Evolutionary conservation across 805 yeast species (phyloP).

Genomic region (Sugiyamaella smithiae): DNA sequence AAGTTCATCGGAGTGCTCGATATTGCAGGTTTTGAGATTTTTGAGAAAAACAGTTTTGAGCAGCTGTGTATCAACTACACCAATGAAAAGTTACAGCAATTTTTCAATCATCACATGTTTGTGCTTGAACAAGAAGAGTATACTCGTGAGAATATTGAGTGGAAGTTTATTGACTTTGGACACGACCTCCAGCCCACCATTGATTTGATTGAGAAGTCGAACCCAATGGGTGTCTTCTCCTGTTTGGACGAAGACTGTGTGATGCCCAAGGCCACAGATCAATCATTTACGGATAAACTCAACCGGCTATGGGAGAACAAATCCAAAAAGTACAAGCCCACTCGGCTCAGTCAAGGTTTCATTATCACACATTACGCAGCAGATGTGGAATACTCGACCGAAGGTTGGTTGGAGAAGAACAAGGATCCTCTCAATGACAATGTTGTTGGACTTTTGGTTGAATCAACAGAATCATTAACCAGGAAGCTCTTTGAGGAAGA

Average conservation of each 20-base stretch:
- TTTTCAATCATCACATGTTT: conserved; percentile 91
- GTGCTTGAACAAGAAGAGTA: conserved; percentile 98
- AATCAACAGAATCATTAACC: conserved; percentile 58
- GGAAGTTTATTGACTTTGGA: conserved; percentile 94
- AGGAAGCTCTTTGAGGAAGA: conserved; percentile 48
- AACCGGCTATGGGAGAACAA: conserved; percentile 58
- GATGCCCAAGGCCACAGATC: conserved; percentile 85
- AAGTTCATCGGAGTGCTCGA: conserved; percentile 82
- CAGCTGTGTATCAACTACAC: conserved; percentile 83
- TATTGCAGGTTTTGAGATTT: conserved; percentile 96
- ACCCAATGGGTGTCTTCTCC: conserved; percentile 79
- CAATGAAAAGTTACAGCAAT: conserved; percentile 87
- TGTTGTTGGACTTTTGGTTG: conserved; percentile 56
- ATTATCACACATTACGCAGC: conserved; percentile 93
- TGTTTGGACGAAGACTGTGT: conserved; percentile 93
- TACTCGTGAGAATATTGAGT: conserved; percentile 86
- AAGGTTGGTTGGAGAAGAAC: conserved; percentile 92
- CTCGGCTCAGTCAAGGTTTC: conserved; percentile 74
- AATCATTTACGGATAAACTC: conserved; percentile 76
- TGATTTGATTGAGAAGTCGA: conserved; percentile 75
- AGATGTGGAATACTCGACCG: conserved; percentile 87
- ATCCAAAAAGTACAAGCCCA: conserved; percentile 62
- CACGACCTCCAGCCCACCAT: conserved; percentile 92
- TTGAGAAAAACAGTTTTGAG: conserved; percentile 92
- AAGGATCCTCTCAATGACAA: conserved; percentile 88